A percentile compares a stretch with the other conserved stretches of the same genome.
Evolutionary conservation across 2,329 filamentous ascomycete genomes (phyloP).

Genomic region (Geosmithia putterillii): DNA sequence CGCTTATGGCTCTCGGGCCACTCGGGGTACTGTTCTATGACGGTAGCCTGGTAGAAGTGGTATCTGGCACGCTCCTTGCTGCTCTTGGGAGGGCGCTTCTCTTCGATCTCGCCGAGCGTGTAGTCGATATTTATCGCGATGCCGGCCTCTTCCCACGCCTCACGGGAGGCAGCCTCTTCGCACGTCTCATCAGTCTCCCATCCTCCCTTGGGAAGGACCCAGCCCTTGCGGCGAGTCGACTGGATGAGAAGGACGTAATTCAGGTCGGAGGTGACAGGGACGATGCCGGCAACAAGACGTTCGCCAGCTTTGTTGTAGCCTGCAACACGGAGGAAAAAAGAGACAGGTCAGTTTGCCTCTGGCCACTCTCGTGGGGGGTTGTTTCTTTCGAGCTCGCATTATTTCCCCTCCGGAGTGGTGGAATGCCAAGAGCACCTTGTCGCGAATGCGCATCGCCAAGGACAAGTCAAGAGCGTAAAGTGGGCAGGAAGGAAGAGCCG

Average conservation of each 20-base stretch:
- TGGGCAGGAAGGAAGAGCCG: not conserved
- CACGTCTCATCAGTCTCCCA: constrained; percentile 94
- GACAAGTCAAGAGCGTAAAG: not conserved
- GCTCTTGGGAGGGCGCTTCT: constrained; percentile 68
- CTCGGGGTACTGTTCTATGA: constrained; percentile 69
- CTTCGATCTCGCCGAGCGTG: constrained; percentile 76
- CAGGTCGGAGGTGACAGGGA: constrained; percentile 78
- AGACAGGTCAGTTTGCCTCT: constrained; percentile 1
- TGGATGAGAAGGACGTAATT: constrained; percentile 86
- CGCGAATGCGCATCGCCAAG: constrained; percentile 3
- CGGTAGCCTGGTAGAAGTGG: constrained; percentile 79
- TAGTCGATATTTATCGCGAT: constrained; percentile 75
- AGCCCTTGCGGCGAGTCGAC: constrained; percentile 79
- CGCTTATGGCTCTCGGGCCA: constrained; percentile 96
- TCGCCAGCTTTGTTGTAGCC: constrained; percentile 89
- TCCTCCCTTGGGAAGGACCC: constrained; percentile 95
- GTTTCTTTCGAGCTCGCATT: not conserved
- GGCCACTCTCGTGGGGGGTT: not conserved
- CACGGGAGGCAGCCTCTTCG: constrained; percentile 70
- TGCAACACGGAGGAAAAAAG: constrained; percentile 23
- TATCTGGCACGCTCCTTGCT: constrained; percentile 54
- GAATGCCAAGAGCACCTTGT: constrained; percentile 2
- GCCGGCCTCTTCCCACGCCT: constrained; percentile 97
- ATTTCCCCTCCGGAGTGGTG: not conserved
- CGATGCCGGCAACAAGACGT: constrained; percentile 87